These are phyloP conservation scores for Collariella sp. DNA, from an alignment of 495 filamentous ascomycete species.

Conservation along the genomic window DNA sequence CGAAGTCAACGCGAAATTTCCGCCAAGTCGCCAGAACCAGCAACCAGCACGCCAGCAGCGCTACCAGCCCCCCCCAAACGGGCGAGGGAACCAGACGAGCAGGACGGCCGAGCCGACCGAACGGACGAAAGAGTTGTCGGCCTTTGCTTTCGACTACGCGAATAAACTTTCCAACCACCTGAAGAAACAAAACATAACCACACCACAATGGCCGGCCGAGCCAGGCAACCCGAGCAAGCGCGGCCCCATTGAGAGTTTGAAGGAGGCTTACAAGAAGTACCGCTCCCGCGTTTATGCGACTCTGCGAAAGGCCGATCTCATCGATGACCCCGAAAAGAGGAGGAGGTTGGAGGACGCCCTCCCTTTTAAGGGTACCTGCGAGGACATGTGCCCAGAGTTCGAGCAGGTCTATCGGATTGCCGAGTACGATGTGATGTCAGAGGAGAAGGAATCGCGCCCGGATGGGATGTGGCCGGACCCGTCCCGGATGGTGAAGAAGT, in stretches of 20 bases:
- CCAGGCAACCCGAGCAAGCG: slow-evolving; percentile 35
- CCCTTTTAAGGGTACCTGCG: slow-evolving; percentile 78
- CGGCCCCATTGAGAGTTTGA: slow-evolving; percentile 36
- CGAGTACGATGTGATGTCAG: slow-evolving; percentile 45
- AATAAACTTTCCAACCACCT: slow-evolving; percentile 36
- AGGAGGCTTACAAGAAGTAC: slow-evolving; percentile 50
- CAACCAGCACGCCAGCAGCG: slow-evolving; percentile 6
- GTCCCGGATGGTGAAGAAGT: slow-evolving; percentile 64
- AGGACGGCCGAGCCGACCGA: slow-evolving; percentile 20
- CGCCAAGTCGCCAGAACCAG: slow-evolving; percentile 8
- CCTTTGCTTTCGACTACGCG: slow-evolving; percentile 31
- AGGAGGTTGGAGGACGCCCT: slow-evolving; percentile 76
- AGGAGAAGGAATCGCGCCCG: slow-evolving; percentile 39
- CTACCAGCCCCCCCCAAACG: background rate
- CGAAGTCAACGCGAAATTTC: background rate
- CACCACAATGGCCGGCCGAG: slow-evolving; percentile 38
- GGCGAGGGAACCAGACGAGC: background rate
- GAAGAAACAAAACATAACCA: slow-evolving; percentile 33
- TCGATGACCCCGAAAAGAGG: slow-evolving; percentile 84
- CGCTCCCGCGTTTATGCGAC: slow-evolving; percentile 57
- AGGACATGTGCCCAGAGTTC: slow-evolving; percentile 89
- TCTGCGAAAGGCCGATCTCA: slow-evolving; percentile 63
- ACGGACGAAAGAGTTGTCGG: slow-evolving; percentile 23
- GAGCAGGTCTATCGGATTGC: slow-evolving; percentile 75
- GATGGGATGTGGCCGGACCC: slow-evolving; percentile 30